phyloP scores from a whole-genome alignment of 805 yeast species.

The Nakazawaea anatomiae region DNA sequence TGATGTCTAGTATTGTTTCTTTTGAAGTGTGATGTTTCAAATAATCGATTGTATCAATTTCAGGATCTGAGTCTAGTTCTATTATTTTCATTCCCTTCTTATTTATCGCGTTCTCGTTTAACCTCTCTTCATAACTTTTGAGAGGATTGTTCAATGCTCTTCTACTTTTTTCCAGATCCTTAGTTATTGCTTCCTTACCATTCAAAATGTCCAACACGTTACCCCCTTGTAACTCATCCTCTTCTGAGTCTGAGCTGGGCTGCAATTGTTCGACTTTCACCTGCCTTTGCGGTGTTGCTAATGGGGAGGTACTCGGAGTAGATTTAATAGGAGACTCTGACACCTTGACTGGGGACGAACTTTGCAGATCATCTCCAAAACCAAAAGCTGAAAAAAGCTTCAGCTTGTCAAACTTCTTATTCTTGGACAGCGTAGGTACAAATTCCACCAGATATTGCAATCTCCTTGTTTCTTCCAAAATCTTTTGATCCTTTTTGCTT shows the following conservation, averaged over 20 bases:
- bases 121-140: conserved; percentile 5
- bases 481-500: conserved; percentile 7
- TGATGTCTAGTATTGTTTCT: conserved; percentile 12
- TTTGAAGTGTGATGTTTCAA: conserved; percentile 12
- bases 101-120: conserved; percentile 10
- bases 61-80: conserved; percentile 13
- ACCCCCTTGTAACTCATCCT: conserved; percentile 13
- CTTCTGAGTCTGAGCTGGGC: conserved; percentile 12
- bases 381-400: conserved; percentile 15
- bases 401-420: conserved; percentile 17
- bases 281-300: conserved; percentile 6
- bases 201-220: conserved; percentile 9
- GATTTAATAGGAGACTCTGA: conserved; percentile 6
- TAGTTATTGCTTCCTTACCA: not conserved
- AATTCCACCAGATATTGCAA: conserved; percentile 6
- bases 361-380: not conserved
- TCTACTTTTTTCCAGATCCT: not conserved
- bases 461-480: conserved; percentile 13
- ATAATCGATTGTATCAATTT: conserved; percentile 7
- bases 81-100: conserved; percentile 9
- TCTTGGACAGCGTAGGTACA: not conserved
- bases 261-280: not conserved
- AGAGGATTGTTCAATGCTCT: conserved; percentile 8
- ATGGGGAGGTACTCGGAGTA: conserved; percentile 18
- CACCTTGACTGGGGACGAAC: conserved; percentile 11